Evolutionary conservation across 768 basidiomycete species (phyloP), one percentile per base, ranked within the genome.

Genomic region (Postia placenta): DNA sequence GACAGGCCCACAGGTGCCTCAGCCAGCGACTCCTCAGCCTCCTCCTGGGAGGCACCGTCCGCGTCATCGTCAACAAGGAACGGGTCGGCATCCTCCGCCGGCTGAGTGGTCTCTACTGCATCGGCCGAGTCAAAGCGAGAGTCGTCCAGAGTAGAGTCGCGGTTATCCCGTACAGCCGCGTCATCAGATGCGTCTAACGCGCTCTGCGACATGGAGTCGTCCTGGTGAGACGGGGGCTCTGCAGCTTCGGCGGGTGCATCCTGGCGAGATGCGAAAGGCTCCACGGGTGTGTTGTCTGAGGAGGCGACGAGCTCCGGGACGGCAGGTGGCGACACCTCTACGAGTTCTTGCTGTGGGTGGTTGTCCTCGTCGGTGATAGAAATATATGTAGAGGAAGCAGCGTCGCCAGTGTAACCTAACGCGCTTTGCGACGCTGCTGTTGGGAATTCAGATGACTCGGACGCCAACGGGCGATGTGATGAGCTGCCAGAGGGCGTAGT

Each of bases 21-120:
- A 2, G 36, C 38, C 19, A 38, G 46, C 11, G 58, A 64, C 2
- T 44, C 44, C 11, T 48, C 57, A 9, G 46, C 37, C 30, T 15
- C 9, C 14, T 61, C 56, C 4, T 55, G 54, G 17, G 65, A 59
- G 3, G 67, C 68, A 37, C 72, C 71, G 24, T 72, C 70, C 30
- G 75, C 71, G 55, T 83, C 83, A 28, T 81, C 66, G 15, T 33
- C 30, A 33, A 33, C 30, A 43, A 83, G 68, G 68, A 82, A 84
- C 1, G 80, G 80, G 62, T 86, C 72, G 37, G 70, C 60, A 12
- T 41, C 47, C 23, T 52, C 37, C 20, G 49, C 47, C 11, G 41
- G 48, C 9, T 38, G 19, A 30, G 35, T 37, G 6, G 43, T 42
- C 30, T 15, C 30, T 12, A 39, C 25, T 9, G 36, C 42, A 15